These are phyloP conservation scores for Dispira simplex DNA, from an alignment of 192 early-diverging fungal species.

Conservation along the genomic window DNA sequence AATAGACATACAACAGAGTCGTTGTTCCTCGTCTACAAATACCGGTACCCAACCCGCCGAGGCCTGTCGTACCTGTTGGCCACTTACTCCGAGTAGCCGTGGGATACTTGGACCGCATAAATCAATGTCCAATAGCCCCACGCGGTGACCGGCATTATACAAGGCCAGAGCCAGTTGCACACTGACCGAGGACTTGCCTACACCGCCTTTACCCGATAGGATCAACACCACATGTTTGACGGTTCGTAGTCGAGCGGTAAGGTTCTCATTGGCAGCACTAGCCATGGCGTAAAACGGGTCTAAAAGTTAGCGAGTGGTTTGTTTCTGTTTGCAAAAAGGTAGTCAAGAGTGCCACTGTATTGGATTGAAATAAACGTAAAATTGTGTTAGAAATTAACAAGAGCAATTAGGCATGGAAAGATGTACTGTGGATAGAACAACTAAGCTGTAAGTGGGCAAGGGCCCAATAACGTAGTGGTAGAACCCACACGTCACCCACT, in stretches of 20 bases:
- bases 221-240: slow-evolving; percentile 87
- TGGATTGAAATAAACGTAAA: too few species aligned
- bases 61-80: slow-evolving; percentile 77
- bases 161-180: slow-evolving; percentile 68
- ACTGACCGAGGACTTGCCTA: slow-evolving; percentile 90
- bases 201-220: slow-evolving; percentile 96
- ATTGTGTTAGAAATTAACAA: too few species aligned
- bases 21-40: slow-evolving; percentile 46
- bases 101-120: slow-evolving; percentile 95
- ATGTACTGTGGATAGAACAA: too few species aligned
- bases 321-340: too few species aligned
- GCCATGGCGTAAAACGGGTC: too few species aligned
- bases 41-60: slow-evolving; percentile 81
- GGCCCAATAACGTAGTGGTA: too few species aligned
- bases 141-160: slow-evolving; percentile 40
- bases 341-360: too few species aligned
- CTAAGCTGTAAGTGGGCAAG: too few species aligned
- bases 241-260: slow-evolving; percentile 16
- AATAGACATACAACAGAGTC: slow-evolving; percentile 86
- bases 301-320: too few species aligned
- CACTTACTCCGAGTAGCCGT: slow-evolving; percentile 86
- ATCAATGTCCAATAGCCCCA: slow-evolving; percentile 93
- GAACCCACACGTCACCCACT: too few species aligned
- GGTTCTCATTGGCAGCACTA: too few species aligned
- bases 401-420: too few species aligned